Evolutionary conservation across 495 filamentous ascomycete genomes (phyloP).

Genomic region (Podospora comata): DNA sequence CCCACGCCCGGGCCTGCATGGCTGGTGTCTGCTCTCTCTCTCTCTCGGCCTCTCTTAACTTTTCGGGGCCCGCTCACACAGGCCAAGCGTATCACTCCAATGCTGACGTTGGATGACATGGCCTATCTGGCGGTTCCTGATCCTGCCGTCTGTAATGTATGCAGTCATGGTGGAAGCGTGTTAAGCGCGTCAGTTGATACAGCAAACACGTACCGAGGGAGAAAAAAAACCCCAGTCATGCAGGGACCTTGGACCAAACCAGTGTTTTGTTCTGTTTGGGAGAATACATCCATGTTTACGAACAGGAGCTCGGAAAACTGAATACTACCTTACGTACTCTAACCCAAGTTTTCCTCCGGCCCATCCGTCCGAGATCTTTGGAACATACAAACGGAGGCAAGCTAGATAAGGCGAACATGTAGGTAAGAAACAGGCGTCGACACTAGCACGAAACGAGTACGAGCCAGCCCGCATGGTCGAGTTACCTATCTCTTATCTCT

Average conservation of each 20-base stretch:
- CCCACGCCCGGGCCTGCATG: background rate
- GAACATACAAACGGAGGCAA: background rate
- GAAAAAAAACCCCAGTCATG: background rate
- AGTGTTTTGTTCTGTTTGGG: background rate
- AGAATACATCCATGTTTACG: background rate
- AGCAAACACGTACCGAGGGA: too few relatives aligned
- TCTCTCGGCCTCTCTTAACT: background rate
- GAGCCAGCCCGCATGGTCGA: too few relatives aligned
- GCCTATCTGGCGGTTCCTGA: background rate
- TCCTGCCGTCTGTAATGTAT: background rate
- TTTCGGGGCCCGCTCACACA: background rate
- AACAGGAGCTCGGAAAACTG: background rate
- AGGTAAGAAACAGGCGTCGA: background rate
- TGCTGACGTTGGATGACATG: background rate
- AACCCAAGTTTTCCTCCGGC: background rate
- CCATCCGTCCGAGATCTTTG: background rate
- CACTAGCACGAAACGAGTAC: too few relatives aligned
- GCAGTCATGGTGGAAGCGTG: background rate
- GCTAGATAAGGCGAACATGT: background rate
- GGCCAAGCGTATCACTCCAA: background rate
- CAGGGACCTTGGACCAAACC: background rate
- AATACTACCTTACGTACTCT: background rate
- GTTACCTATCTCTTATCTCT: too few relatives aligned
- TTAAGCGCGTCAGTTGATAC: background rate
- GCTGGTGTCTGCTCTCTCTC: background rate